Evolutionary conservation across 1,284 basidiomycete genomes (phyloP), one percentile per base, ranked within the genome.

Genomic region (Papiliotrema nemorosa): DNA sequence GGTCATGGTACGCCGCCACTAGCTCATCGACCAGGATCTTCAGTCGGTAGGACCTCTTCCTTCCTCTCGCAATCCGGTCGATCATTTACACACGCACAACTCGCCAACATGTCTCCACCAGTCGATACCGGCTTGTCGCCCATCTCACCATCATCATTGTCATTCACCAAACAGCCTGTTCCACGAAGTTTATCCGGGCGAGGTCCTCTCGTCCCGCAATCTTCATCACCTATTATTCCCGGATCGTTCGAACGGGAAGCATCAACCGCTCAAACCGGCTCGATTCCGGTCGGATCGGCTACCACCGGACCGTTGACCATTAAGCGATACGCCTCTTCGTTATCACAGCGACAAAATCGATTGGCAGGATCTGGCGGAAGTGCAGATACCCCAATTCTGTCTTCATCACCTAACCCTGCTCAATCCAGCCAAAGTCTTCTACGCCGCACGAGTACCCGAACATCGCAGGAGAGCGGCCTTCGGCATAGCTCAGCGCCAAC

Each of bases 61-160:
- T 74, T 72, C 58, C 59, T 75, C 12, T 73, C 71, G 1, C 69
- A 71, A 48, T 73, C 72, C 2, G 72, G 73, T 3, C 60, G 73
- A 26, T 74, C 72, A 0, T 69, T 71, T 55, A 69, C 69, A 29
- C 73, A 73, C 41, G 66, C 69, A n/a, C 72, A 72, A 53, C 49
- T 67, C n/a, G 63, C 71, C 20, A 62, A 66, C 50, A 61, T 67
- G 63, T 52, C 46, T 58, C 40, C 52, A 47, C 27, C 53, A 54
- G 10, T 58, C 63, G 24, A 55, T 55, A 39, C 38, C 14, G 33
- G 42, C 24, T 53, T 48, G 31, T 57, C 63, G 20, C 63, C 55
- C 14, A 49, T 55, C 21, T 65, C 63, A 1, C 59, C 67, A 9
- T 59, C 61, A 9, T 60, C 61, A 5, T 52, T 70, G 24, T 68